Base-by-base conservation (phyloP, 1,284 basidiomycete species). In the Gymnopus androsaceus region DNA sequence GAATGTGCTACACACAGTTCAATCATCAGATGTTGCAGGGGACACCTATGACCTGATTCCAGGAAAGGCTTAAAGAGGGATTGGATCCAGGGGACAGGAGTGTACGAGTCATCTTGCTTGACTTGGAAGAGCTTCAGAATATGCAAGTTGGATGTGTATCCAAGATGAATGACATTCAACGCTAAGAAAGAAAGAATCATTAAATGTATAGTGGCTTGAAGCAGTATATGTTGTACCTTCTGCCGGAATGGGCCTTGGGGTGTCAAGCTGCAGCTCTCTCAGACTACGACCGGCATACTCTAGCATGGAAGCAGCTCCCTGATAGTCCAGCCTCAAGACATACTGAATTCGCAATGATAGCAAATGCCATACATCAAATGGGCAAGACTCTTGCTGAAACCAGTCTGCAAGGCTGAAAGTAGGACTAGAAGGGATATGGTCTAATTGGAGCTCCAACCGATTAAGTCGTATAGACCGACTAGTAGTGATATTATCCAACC, bases 401-500 rank as follows among this genome's bases (percentile, higher is more conserved):
- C 34, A 51, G 3, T 23, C 23, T 8, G n/a, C 14, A 23, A 51
- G 40, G 37, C 36, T 15, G 28, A 11, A 17, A 17, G 28, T 36
- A 41, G n/a, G n/a, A n/a, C n/a, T n/a, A n/a, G n/a, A n/a, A n/a
- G n/a, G n/a, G n/a, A n/a, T n/a, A n/a, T n/a, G n/a, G n/a, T n/a
- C n/a, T n/a, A 53, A 53, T 6, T 15, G 44, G 40, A 8, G n/a
- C n/a, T 45, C 27, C 12, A n/a, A n/a, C n/a, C n/a, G n/a, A n/a
- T n/a, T n/a, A n/a, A 53, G 30, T 6, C 45, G 40, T n/a, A 53
- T 53, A n/a, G 41, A 53, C 23, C 33, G 40, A 34, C 41, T 14
- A n/a, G 45, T 12, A n/a, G 21, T 9, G 11, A 6, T 14, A 14
- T 5, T 19, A 30, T 52, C 50, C 23, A 41, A 21, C 45, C 19